These are phyloP conservation scores for Spathaspora gorwiae DNA, from an alignment of 805 yeast genomes.

Conservation along the genomic window DNA sequence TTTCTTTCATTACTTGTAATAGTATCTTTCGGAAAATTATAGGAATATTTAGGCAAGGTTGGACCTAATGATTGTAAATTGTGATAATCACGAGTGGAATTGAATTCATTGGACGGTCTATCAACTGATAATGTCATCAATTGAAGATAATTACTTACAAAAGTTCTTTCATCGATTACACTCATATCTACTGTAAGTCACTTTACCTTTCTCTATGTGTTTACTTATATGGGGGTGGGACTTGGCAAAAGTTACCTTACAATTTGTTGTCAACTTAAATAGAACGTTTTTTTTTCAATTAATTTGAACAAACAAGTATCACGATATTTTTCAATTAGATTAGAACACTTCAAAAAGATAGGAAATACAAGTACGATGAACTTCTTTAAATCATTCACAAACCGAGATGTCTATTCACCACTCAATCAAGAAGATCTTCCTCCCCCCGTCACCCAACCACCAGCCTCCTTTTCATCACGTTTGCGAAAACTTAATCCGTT, in stretches of 20 bases:
- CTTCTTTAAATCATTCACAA: slow-evolving; percentile 32
- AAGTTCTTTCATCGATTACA: slow-evolving; percentile 32
- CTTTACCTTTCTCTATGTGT: not conserved
- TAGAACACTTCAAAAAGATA: too few relatives aligned
- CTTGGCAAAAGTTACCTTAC: too few relatives aligned
- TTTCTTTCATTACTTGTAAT: slow-evolving; percentile 3
- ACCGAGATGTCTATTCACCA: slow-evolving; percentile 20
- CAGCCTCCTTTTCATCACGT: slow-evolving; percentile 4
- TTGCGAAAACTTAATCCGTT: slow-evolving; percentile 38
- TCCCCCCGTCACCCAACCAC: slow-evolving; percentile 31
- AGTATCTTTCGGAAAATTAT: slow-evolving; percentile 21
- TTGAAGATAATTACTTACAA: slow-evolving; percentile 46
- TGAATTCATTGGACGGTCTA: slow-evolving; percentile 27
- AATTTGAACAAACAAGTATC: too few relatives aligned
- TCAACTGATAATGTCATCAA: slow-evolving; percentile 43
- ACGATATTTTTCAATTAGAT: too few relatives aligned
- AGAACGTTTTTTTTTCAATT: too few relatives aligned
- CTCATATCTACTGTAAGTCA: slow-evolving; percentile 3
- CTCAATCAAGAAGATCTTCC: slow-evolving; percentile 35
- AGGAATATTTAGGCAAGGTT: slow-evolving; percentile 44
- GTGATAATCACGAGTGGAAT: slow-evolving; percentile 25
- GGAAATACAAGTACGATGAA: slow-evolving; percentile 20
- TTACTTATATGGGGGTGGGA: too few relatives aligned
- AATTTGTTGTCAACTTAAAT: too few relatives aligned
- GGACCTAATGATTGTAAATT: slow-evolving; percentile 38